Conservation (phyloP, 1,139 yeast species). For the Dujonia santamariae region DNA sequence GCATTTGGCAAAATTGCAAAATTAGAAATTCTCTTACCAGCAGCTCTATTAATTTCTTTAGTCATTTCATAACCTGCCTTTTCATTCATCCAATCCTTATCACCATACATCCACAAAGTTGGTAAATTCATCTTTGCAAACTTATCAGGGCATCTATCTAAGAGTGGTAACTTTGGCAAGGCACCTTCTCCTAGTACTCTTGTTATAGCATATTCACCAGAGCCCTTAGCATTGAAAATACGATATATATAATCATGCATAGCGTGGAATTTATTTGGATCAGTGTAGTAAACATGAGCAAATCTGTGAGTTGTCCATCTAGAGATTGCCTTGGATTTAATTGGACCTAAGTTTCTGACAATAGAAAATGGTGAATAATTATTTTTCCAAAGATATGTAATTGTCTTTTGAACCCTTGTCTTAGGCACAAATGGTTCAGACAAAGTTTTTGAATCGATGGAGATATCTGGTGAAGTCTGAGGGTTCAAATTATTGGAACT, state of each 20-base stretch:
- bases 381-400: constrained; percentile 34
- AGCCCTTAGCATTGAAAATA: constrained; percentile 38
- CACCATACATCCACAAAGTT: constrained; percentile 46
- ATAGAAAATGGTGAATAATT: constrained; percentile 38
- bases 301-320: constrained; percentile 44
- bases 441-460: constrained; percentile 14
- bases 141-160: constrained; percentile 40
- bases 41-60: constrained; percentile 35
- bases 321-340: constrained; percentile 34
- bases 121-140: constrained; percentile 38
- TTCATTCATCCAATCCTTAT: constrained; percentile 48
- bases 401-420: constrained; percentile 21
- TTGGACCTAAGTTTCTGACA: constrained; percentile 35
- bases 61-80: constrained; percentile 42
- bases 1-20: constrained; percentile 51
- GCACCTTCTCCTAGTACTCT: constrained; percentile 40
- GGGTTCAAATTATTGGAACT: not conserved
- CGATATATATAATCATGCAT: constrained; percentile 44
- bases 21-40: constrained; percentile 22
- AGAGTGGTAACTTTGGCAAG: constrained; percentile 39
- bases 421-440: no score
- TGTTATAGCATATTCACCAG: constrained; percentile 47
- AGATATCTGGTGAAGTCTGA: not conserved
- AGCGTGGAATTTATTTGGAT: constrained; percentile 30
- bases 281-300: constrained; percentile 27